phyloP scores from a whole-genome alignment of 163 green algal genomes.

The Coccomyxa subellipsoidea region DNA sequence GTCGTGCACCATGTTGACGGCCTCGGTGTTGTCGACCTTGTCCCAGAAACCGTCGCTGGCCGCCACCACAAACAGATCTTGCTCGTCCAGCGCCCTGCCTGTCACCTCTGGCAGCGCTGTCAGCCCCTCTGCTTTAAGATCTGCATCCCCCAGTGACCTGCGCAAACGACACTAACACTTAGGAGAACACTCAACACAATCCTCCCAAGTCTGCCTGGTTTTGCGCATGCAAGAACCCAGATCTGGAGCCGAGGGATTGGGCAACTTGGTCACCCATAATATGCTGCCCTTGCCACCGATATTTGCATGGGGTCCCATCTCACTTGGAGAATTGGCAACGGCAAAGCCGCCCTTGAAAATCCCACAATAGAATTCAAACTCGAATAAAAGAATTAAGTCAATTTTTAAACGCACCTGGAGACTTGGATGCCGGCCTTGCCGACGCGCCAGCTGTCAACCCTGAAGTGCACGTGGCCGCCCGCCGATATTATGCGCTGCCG shows the following conservation, averaged over 20 bases:
- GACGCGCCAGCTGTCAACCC: conserved; percentile 72
- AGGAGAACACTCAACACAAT: not conserved
- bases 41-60: conserved; percentile 92
- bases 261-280: too few relatives aligned
- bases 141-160: conserved; percentile 60
- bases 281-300: too few relatives aligned
- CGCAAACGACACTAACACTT: not conserved
- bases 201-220: too few relatives aligned
- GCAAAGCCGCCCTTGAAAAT: too few relatives aligned
- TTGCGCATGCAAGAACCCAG: too few relatives aligned
- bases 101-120: conserved; percentile 76
- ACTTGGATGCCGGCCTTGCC: conserved; percentile 77
- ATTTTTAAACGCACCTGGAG: conserved; percentile 24
- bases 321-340: too few relatives aligned
- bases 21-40: conserved; percentile 48
- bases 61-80: conserved; percentile 79
- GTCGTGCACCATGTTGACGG: conserved; percentile 74
- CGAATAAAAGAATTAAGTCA: too few relatives aligned
- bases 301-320: too few relatives aligned
- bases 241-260: too few relatives aligned
- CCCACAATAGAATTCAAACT: too few relatives aligned
- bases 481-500: conserved; percentile 52
- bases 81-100: conserved; percentile 38
- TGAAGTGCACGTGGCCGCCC: conserved; percentile 51
- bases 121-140: conserved; percentile 63